phyloP scores from a whole-genome alignment of 768 basidiomycete species.

The Termitomyces sp. region DNA sequence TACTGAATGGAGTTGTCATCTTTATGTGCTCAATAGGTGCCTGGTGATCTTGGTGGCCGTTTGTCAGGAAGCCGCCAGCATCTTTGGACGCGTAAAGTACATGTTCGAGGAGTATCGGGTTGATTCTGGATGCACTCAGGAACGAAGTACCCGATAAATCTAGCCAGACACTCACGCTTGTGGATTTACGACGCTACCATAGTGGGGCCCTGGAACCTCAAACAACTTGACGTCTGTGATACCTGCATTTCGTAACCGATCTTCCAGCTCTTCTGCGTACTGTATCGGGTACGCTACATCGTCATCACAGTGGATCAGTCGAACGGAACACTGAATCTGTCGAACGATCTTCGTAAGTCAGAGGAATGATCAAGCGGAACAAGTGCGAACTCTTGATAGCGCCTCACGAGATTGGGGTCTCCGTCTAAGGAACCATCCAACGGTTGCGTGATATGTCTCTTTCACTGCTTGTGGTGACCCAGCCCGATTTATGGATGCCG shows the following conservation, averaged over 20 bases:
- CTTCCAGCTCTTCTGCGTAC: slow-evolving; percentile 10
- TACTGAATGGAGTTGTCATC: slow-evolving; percentile 14
- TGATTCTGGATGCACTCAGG: slow-evolving; percentile 6
- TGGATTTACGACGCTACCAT: slow-evolving; percentile 16
- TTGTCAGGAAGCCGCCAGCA: background rate
- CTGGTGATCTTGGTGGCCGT: background rate
- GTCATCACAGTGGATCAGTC: slow-evolving; percentile 18
- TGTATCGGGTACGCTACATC: slow-evolving; percentile 20
- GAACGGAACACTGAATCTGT: slow-evolving; percentile 17
- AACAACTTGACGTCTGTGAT: slow-evolving; percentile 13
- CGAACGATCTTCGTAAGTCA: background rate
- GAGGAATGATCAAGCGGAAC: background rate
- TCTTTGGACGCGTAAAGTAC: slow-evolving; percentile 6
- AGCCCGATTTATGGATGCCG: slow-evolving; percentile 12
- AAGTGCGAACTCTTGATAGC: slow-evolving; percentile 10
- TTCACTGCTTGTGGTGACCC: slow-evolving; percentile 15
- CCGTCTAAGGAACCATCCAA: slow-evolving; percentile 17
- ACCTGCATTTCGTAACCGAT: slow-evolving; percentile 17
- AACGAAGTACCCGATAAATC: background rate
- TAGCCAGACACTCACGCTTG: slow-evolving; percentile 10
- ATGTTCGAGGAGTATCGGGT: slow-evolving; percentile 14
- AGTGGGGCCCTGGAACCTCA: slow-evolving; percentile 18
- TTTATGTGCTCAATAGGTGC: slow-evolving; percentile 2
- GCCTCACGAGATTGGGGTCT: slow-evolving; percentile 8
- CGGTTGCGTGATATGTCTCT: slow-evolving; percentile 9